Conservation (phyloP, 495 filamentous ascomycete genomes). For the Neurospora sublineolata region DNA sequence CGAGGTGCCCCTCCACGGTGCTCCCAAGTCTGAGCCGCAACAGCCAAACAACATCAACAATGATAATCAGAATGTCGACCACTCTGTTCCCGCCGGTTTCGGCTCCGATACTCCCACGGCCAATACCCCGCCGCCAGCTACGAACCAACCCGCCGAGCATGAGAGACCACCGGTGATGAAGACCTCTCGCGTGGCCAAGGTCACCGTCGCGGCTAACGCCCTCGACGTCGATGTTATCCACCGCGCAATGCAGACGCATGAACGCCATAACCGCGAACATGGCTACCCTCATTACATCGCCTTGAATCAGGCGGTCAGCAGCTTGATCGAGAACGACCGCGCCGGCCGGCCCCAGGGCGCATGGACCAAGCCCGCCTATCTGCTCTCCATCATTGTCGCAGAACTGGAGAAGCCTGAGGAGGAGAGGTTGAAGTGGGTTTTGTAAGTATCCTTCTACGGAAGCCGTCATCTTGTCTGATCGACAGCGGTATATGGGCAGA, state of each 20-base stretch:
- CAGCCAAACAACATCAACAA: not conserved
- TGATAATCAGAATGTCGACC: not conserved
- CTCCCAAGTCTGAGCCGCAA: not conserved
- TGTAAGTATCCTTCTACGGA: slow-evolving; percentile 20
- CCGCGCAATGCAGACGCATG: slow-evolving; percentile 13
- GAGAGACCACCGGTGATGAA: not conserved
- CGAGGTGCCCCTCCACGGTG: not conserved
- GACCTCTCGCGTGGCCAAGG: slow-evolving; percentile 11
- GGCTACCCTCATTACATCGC: slow-evolving; percentile 18
- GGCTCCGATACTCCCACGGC: not conserved
- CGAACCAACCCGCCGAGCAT: not conserved
- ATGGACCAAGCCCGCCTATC: slow-evolving; percentile 40
- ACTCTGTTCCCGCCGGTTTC: not conserved
- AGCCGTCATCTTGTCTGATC: not conserved
- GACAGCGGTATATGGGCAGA: not conserved
- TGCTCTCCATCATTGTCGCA: slow-evolving; percentile 35
- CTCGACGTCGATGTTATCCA: slow-evolving; percentile 12
- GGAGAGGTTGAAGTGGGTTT: slow-evolving; percentile 39
- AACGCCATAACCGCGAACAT: slow-evolving; percentile 13
- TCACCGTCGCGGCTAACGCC: slow-evolving; percentile 17
- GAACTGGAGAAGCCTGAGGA: slow-evolving; percentile 38
- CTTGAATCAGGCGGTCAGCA: slow-evolving; percentile 13
- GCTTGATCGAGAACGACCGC: slow-evolving; percentile 15
- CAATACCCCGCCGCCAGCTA: not conserved
- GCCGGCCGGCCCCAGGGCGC: slow-evolving; percentile 11